Evolutionary conservation across 441 rosid genomes (phyloP).

Genomic region (Brassica hybrid): DNA sequence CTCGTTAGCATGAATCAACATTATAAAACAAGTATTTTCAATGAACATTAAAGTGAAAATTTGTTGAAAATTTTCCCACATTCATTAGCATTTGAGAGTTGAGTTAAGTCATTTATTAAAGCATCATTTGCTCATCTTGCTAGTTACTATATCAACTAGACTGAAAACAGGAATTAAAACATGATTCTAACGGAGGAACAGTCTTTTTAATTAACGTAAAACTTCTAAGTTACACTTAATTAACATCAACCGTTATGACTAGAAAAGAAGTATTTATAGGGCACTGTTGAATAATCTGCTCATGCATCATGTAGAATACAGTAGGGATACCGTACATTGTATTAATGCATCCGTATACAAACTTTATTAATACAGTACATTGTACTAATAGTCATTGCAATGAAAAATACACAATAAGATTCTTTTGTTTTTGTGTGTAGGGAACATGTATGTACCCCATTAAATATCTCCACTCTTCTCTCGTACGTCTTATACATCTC

Average conservation of each 20-base stretch:
- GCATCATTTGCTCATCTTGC: not conserved
- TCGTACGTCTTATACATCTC: not conserved
- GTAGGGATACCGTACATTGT: constrained; percentile 15
- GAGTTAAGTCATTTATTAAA: not conserved
- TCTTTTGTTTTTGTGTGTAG: not conserved
- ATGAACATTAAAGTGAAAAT: not conserved
- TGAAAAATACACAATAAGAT: no score
- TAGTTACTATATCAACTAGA: not conserved
- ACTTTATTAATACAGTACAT: constrained; percentile 8
- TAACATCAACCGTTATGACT: not conserved
- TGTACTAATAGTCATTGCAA: not conserved
- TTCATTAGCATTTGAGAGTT: not conserved
- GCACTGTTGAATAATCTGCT: not conserved
- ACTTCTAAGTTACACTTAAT: not conserved
- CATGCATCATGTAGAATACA: constrained; percentile 6
- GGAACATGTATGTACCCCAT: constrained; percentile 33
- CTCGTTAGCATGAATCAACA: not conserved
- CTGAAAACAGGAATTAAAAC: not conserved
- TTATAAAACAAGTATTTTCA: not conserved
- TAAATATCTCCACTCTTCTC: constrained; percentile 39
- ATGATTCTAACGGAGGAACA: not conserved
- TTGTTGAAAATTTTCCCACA: not conserved
- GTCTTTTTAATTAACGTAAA: not conserved
- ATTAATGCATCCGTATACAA: constrained; percentile 8
- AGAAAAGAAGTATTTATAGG: not conserved